Base-by-base conservation (phyloP, 345 rosid species). In the Cochlearia excelsa region DNA sequence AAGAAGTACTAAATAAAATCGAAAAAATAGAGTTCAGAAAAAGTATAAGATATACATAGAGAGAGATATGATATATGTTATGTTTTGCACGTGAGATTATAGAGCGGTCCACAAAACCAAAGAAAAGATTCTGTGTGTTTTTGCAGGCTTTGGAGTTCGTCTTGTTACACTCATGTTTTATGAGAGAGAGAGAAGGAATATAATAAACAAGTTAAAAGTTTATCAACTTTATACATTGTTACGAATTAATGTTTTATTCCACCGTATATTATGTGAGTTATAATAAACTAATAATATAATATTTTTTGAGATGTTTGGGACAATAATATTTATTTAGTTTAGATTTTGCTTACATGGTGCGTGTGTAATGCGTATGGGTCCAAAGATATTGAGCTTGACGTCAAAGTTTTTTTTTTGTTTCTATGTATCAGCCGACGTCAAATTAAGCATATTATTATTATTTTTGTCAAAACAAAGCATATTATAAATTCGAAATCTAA, bases 101-200 rank as follows among this genome's bases (percentile, higher is more conserved):
- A 71, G 70, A 71, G 49, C 75, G 70, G 75, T 71, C 51, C 75
- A 65, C 75, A 58, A 57, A 71, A 60, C 51, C 70, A 58, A 53
- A 52, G 61, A 64, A 71, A 70, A 71, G 75, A 71, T 71, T 71
- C 70, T 71, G 70, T 64, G 59, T 64, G 65, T 71, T 64, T 64
- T 70, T 53, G 70, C 75, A 71, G 75, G 75, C 75, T 71, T 57
- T 64, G 55, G 51, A 28, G 50, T 70, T 57, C 65, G 75, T 64
- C 75, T 58, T 51, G 75, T 70, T 70, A 70, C 66, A 57, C 45
- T 70, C 75, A 64, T 70, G 65, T 63, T 70, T 49, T 6, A 50
- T 5, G 74, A 70, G 49, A 63, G 68, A 62, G 23, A 16, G 23
- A 16, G 23, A 16, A 16, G 23, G 0, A 16, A 16, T 16, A 16